Evolutionary conservation across 2,329 filamentous ascomycete genomes (phyloP), one percentile per base, ranked within the genome.

Genomic region (Verticillium nubilum): DNA sequence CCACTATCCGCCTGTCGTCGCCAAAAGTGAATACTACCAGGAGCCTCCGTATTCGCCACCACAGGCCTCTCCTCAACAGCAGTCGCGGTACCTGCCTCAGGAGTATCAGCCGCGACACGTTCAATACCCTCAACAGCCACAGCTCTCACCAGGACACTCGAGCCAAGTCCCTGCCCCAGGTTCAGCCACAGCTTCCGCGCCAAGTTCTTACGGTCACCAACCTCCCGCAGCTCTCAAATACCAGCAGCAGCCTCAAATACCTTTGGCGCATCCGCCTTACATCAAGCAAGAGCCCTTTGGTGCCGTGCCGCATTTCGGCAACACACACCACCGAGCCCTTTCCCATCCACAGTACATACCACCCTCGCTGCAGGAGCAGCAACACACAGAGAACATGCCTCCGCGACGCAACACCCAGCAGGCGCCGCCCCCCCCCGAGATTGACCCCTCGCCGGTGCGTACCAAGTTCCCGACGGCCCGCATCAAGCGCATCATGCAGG

Each of bases 401-500:
- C 74, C 72, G 33, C 73, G 73, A 60, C 74, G 73, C 66, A 69
- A 72, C 60, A 69, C 73, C 62, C 73, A 60, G 66, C 73, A 68
- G 64, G 73, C 69, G 47, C 74, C 69, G 50, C 69, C 66, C 61
- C 70, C 75, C 58, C 71, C 74, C 29, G 71, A 73, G 52, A 75
- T 85, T 67, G 86, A 76, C 73, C 84, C 73, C 76, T 97, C 76
- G 74, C 82, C 92, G 52, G 92, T 99, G 67, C 91, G 86, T 74
- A 98, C 94, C 33, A 97, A 97, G 69, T 99, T 99, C 69, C 95
- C 95, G 1, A 96, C 96, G 31, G 95, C 95, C 15, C 85, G 95
- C 63, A 99, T 99, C 79, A 99, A 99, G 81, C 87, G 95, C 57
- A 98, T 99, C 69, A 98, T 99, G 95, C 95, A 99, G 76, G 94